These are phyloP conservation scores for Filosporella fistucella DNA, from an alignment of 495 filamentous ascomycete species.

Conservation along the genomic window DNA sequence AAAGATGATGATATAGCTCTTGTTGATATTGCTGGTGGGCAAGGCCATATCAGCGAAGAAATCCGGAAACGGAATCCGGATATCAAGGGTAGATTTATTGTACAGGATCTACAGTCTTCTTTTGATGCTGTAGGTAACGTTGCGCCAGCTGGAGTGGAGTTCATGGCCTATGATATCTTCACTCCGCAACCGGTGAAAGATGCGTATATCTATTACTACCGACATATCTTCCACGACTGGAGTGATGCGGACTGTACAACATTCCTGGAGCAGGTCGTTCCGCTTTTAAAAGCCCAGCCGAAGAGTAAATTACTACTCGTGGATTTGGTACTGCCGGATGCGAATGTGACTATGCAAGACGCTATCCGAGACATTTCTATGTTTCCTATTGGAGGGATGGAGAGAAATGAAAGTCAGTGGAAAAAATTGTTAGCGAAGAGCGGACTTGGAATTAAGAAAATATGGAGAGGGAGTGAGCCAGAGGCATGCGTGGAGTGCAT, in stretches of 20 bases:
- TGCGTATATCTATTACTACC: slow-evolving; percentile 34
- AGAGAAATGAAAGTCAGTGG: slow-evolving; percentile 3
- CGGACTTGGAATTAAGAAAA: slow-evolving; percentile 4
- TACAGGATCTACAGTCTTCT: slow-evolving; percentile 8
- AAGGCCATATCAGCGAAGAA: background rate
- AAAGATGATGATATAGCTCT: slow-evolving; percentile 1
- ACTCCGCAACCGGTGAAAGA: slow-evolving; percentile 41
- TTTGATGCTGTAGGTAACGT: background rate
- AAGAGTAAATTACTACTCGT: slow-evolving; percentile 1
- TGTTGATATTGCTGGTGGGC: slow-evolving; percentile 3
- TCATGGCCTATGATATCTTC: slow-evolving; percentile 45
- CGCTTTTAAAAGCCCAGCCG: slow-evolving; percentile 26
- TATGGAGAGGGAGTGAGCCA: slow-evolving; percentile 7
- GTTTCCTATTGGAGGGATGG: slow-evolving; percentile 3
- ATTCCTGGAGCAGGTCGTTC: slow-evolving; percentile 30
- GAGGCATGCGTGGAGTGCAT: slow-evolving; percentile 3
- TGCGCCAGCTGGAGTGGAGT: background rate
- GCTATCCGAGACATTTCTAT: background rate
- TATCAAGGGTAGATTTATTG: slow-evolving; percentile 4
- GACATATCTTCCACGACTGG: slow-evolving; percentile 41
- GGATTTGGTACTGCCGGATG: slow-evolving; percentile 1
- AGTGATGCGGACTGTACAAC: slow-evolving; percentile 28
- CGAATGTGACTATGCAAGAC: background rate
- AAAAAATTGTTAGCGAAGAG: background rate
- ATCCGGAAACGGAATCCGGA: background rate